These are phyloP conservation scores for Aspergillus sp. DNA, from an alignment of 2,329 filamentous ascomycete genomes.

Conservation along the genomic window DNA sequence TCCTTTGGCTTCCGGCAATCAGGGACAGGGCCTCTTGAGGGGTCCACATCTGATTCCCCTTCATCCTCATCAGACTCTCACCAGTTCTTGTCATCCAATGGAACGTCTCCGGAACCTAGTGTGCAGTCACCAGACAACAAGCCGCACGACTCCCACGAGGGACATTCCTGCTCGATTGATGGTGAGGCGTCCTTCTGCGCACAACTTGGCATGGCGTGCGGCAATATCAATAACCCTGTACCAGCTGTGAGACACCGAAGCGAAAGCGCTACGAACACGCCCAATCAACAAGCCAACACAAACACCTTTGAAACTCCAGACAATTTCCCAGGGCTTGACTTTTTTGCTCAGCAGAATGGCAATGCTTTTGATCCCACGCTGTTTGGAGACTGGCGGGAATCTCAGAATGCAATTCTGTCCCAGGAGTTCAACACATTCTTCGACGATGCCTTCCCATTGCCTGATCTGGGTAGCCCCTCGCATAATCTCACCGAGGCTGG, in stretches of 20 bases:
- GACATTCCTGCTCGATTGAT: conserved; percentile 39
- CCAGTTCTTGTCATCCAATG: conserved; percentile 50
- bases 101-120: conserved; percentile 55
- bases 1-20: conserved; percentile 29
- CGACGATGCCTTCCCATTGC: conserved; percentile 76
- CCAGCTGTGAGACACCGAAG: conserved; percentile 43
- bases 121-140: conserved; percentile 48
- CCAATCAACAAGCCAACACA: conserved; percentile 22
- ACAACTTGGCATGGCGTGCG: conserved; percentile 50
- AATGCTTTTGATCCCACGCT: conserved; percentile 89
- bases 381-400: conserved; percentile 90
- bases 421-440: conserved; percentile 73
- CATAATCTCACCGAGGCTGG: conserved; percentile 58
- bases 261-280: conserved; percentile 36
- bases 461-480: conserved; percentile 79
- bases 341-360: conserved; percentile 78
- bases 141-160: conserved; percentile 35
- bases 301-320: neutral
- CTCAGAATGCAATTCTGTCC: conserved; percentile 78
- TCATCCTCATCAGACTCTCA: conserved; percentile 55
- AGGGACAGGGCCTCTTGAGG: conserved; percentile 26
- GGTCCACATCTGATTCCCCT: conserved; percentile 52
- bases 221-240: conserved; percentile 50
- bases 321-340: conserved; percentile 55
- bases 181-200: conserved; percentile 53